Evolutionary conservation across 768 basidiomycete genomes (phyloP).

Genomic region (Kwoniella europaea): DNA sequence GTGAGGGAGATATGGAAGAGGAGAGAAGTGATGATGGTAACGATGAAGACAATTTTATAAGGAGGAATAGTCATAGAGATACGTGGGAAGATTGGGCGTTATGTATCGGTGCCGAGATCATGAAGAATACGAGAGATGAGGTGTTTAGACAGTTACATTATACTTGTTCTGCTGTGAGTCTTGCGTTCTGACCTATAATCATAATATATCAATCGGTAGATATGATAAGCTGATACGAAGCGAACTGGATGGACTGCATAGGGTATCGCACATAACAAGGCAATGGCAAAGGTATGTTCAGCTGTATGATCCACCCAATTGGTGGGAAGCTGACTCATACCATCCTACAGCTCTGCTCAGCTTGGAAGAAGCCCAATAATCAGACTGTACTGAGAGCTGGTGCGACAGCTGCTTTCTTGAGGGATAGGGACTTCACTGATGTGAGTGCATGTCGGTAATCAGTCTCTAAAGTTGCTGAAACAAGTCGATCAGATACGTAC

Average conservation of each 20-base stretch:
- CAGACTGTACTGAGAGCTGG: constrained; percentile 82
- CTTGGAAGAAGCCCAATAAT: constrained; percentile 85
- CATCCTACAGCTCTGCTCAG: constrained; percentile 73
- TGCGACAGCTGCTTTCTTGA: constrained; percentile 82
- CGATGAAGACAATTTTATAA: constrained; percentile 4
- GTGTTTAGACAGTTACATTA: constrained; percentile 78
- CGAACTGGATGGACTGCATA: constrained; percentile 46
- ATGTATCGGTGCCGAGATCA: constrained; percentile 83
- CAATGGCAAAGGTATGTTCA: constrained; percentile 78
- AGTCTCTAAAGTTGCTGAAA: neutral
- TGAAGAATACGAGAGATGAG: constrained; percentile 73
- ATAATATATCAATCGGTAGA: too few species aligned
- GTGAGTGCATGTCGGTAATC: constrained; percentile 55
- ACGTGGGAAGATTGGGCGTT: constrained; percentile 95
- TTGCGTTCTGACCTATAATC: constrained; percentile 4
- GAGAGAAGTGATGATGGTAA: constrained; percentile 26
- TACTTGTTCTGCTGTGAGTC: constrained; percentile 84
- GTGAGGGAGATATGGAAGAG: constrained; percentile 12
- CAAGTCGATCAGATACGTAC: constrained; percentile 73
- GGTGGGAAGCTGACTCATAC: neutral
- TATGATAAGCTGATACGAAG: neutral
- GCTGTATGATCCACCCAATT: constrained; percentile 1
- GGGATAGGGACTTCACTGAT: constrained; percentile 86
- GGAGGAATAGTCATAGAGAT: constrained; percentile 17
- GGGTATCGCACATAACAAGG: constrained; percentile 93